Evolutionary conservation across 2,329 filamentous ascomycete genomes (phyloP).

Genomic region (Colletotrichum sp.): DNA sequence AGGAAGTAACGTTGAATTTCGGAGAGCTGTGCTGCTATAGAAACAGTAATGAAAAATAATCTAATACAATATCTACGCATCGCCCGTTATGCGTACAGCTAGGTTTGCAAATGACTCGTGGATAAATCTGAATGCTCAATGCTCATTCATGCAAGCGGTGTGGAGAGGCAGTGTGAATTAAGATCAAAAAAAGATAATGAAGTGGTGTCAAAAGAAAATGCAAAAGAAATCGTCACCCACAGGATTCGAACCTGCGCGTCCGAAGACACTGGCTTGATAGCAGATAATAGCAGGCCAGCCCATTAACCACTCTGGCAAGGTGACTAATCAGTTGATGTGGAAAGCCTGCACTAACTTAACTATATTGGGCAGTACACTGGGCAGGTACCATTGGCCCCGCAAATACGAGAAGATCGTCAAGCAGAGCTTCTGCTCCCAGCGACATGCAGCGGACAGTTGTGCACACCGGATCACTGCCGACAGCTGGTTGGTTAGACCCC

Average conservation of each 20-base stretch:
- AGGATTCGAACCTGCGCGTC: conserved; percentile 22
- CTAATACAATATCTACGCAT: neutral
- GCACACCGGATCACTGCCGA: neutral
- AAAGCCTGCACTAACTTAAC: too few relatives aligned
- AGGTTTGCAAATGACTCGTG: neutral
- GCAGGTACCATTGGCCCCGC: accelerated
- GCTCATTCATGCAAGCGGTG: neutral
- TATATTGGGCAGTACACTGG: too few relatives aligned
- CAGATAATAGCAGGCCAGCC: conserved; percentile 17
- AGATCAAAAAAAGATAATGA: too few relatives aligned
- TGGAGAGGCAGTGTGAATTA: neutral
- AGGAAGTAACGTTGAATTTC: neutral
- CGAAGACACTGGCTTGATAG: conserved; percentile 16
- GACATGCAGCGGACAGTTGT: neutral
- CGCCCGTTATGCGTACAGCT: neutral
- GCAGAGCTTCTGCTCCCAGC: neutral
- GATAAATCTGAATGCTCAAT: neutral
- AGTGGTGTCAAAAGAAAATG: neutral
- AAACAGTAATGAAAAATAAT: neutral
- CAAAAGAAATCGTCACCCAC: conserved; percentile 3
- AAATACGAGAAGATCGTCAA: neutral
- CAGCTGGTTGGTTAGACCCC: neutral
- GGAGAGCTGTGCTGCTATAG: neutral
- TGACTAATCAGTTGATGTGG: neutral
- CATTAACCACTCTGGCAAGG: conserved; percentile 23